Evolutionary conservation across 768 basidiomycete genomes (phyloP).

Genomic region (Pisolithus orientalis): DNA sequence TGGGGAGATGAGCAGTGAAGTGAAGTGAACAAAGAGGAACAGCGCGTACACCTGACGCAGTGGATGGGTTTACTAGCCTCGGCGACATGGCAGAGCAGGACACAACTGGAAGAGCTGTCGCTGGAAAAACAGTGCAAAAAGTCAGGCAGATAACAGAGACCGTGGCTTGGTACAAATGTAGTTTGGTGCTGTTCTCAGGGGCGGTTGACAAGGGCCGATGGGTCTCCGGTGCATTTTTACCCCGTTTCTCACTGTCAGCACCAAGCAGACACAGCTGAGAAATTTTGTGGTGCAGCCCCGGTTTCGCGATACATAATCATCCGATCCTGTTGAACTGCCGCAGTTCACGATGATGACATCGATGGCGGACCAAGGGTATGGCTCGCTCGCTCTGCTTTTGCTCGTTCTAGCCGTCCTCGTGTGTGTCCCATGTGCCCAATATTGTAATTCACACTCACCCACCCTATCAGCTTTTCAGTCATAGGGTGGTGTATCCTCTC

Average conservation of each 20-base stretch:
- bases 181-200: no score
- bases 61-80: neutral
- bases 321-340: no score
- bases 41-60: slow-evolving; percentile 7
- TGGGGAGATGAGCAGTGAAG: neutral
- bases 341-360: slow-evolving; percentile 2
- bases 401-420: slow-evolving; percentile 43
- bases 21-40: neutral
- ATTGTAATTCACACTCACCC: slow-evolving; percentile 1
- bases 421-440: slow-evolving; percentile 22
- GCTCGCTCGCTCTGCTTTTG: slow-evolving; percentile 35
- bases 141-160: no score
- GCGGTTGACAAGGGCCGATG: no score
- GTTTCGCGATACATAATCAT: no score
- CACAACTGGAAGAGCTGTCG: neutral
- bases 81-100: slow-evolving; percentile 38
- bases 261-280: no score
- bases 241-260: no score
- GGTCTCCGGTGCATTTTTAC: no score
- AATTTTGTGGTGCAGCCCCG: no score
- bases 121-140: no score
- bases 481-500: slow-evolving; percentile 64
- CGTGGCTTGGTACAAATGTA: no score
- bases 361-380: slow-evolving; percentile 16
- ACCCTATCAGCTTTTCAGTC: slow-evolving; percentile 35